Percentiles rank a stretch among this genome's conserved stretches.
phyloP scores from a whole-genome alignment of 2,329 filamentous ascomycete species.

The Colletotrichum sp. region DNA sequence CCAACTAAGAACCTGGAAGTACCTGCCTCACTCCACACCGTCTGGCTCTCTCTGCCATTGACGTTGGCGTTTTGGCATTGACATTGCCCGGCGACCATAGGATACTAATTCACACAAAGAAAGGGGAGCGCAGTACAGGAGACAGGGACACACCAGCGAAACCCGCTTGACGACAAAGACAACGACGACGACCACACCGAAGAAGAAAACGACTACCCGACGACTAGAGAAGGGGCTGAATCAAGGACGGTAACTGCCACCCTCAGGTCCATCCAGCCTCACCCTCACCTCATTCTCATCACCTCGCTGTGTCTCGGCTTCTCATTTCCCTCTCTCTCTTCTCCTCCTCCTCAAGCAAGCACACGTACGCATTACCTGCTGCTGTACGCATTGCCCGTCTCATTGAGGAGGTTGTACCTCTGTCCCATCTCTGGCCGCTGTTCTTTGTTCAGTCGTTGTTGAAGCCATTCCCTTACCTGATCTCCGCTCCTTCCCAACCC shows the following conservation, averaged over 20 bases:
- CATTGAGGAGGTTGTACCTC: background rate
- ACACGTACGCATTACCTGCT: background rate
- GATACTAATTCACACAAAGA: background rate
- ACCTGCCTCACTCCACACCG: background rate
- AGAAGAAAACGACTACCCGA: background rate
- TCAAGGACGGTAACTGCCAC: background rate
- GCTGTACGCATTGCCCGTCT: background rate
- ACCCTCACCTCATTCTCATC: background rate
- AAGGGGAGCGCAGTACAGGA: background rate
- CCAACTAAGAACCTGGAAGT: background rate
- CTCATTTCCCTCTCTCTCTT: background rate
- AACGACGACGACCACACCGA: background rate
- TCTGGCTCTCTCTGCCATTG: constrained; percentile 27
- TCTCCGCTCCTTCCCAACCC: background rate
- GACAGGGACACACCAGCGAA: background rate
- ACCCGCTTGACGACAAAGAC: background rate
- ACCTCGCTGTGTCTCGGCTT: background rate
- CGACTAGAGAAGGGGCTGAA: background rate
- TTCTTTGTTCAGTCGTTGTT: background rate
- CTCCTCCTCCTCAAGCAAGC: background rate
- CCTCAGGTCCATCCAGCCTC: background rate
- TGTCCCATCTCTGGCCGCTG: background rate
- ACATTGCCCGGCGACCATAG: background rate
- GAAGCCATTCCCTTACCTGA: background rate
- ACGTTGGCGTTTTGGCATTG: constrained; percentile 23